Percentiles rank a stretch among this genome's conserved stretches.
phyloP scores from a whole-genome alignment of 345 rosid species.

The Iberis pinnata region DNA sequence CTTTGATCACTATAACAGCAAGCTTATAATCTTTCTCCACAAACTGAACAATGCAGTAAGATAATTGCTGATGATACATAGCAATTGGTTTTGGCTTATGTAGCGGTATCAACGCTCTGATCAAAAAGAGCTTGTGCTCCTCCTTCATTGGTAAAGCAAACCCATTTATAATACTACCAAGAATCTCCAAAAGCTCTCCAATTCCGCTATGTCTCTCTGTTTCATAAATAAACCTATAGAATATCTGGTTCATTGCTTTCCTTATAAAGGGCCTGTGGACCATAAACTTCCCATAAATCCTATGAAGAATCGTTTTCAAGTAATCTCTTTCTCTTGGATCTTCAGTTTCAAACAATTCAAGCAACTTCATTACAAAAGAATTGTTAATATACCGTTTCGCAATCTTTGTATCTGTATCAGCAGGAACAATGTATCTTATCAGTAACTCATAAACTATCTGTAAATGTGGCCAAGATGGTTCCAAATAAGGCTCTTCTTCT shows the following conservation, averaged over 20 bases:
- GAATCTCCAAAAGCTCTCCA: slow-evolving; percentile 76
- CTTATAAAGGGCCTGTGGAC: slow-evolving; percentile 82
- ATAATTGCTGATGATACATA: slow-evolving; percentile 72
- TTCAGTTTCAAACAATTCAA: slow-evolving; percentile 78
- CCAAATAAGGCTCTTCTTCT: slow-evolving; percentile 79
- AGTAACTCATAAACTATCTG: slow-evolving; percentile 77
- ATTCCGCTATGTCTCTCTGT: slow-evolving; percentile 78
- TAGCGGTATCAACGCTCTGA: slow-evolving; percentile 78
- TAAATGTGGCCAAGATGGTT: slow-evolving; percentile 87
- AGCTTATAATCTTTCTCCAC: slow-evolving; percentile 93
- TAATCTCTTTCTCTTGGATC: slow-evolving; percentile 83
- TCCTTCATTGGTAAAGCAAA: slow-evolving; percentile 94
- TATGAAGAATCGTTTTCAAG: slow-evolving; percentile 74
- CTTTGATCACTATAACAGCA: slow-evolving; percentile 73
- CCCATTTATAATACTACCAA: slow-evolving; percentile 87
- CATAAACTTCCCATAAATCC: slow-evolving; percentile 93
- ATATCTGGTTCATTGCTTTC: slow-evolving; percentile 68
- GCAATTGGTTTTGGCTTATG: slow-evolving; percentile 73
- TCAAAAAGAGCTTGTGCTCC: slow-evolving; percentile 83
- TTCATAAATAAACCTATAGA: slow-evolving; percentile 80
- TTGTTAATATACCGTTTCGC: slow-evolving; percentile 77
- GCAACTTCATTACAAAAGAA: slow-evolving; percentile 61
- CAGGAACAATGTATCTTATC: slow-evolving; percentile 64
- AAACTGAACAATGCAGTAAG: slow-evolving; percentile 77
- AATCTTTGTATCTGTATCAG: slow-evolving; percentile 71